Evolutionary conservation across 2,329 filamentous ascomycete species (phyloP), one percentile per base, ranked within the genome.

Genomic region (Zarea fungicola): DNA sequence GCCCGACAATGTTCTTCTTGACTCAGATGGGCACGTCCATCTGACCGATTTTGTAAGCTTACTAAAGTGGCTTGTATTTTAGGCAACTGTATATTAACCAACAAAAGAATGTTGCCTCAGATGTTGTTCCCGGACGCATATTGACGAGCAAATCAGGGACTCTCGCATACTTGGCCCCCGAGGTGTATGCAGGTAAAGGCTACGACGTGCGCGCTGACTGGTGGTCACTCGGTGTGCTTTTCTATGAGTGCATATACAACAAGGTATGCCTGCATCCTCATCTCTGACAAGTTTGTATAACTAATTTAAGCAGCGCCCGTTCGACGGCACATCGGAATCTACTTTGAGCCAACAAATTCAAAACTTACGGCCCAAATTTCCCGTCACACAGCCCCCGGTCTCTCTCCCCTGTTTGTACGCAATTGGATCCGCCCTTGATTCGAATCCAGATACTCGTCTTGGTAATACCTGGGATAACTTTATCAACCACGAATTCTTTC

Each of bases 241-340:
- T 97, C 67, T 99, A 96, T 67, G 93, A 99, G 68, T 97, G 93
- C 77, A 96, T 99, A 56, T 99, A 97, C 73, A 96, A 95, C 72
- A 97, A 95, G 84, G 89, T 90, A 69, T 45, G 76, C 63, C 45
- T 37, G 13, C n/a, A 28, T 6, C 13, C 2, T 25, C 18, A 3
- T 42, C 14, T 21, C 11, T 23, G 28, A 21, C 23, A 22, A n/a
- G 16, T 16, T n/a, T 11, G 7, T 14, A 11, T 10, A 6, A 18
- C 16, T 43, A 5, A 45, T 73, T 59, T 43, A 26, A 36, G 23
- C 62, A 95, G 89, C 82, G 93, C 59, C 93, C 93, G 19, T 99
- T 97, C 56, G 90, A 96, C 62, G 92, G 89, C 46, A 89, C 84
- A 58, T 91, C 84, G 41, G 90, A 96, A 63, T 84, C 89, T 48